Evolutionary conservation across 1,284 basidiomycete genomes (phyloP).

Genomic region (Ganoderma multipileum): DNA sequence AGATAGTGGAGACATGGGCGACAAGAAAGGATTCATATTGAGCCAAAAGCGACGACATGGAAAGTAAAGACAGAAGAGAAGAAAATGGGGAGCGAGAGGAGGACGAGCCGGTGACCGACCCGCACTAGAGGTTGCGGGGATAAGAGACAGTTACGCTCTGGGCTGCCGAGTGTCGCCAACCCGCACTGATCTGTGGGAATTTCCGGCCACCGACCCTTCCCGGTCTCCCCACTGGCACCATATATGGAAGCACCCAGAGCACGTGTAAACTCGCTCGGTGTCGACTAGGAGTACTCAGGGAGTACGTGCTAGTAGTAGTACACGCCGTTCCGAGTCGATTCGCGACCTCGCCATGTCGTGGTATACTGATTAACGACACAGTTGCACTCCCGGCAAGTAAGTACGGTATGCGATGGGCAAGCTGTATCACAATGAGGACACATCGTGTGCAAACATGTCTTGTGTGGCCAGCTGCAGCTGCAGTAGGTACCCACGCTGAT

Average conservation of each 20-base stretch:
- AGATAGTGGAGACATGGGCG: conserved; percentile 85
- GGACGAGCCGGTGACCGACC: conserved; percentile 33
- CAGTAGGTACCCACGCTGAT: conserved; percentile 9
- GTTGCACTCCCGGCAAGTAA: too few species aligned
- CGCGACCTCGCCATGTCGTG: too few species aligned
- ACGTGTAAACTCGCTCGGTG: conserved; percentile 3
- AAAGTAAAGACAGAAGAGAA: conserved; percentile 33
- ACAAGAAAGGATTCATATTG: conserved; percentile 86
- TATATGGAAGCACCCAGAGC: conserved; percentile 6
- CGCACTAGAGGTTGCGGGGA: conserved; percentile 30
- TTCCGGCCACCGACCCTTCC: conserved; percentile 19
- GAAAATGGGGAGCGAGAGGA: conserved; percentile 23
- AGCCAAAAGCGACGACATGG: conserved; percentile 56
- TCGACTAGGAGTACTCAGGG: too few species aligned
- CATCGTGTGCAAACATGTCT: conserved; percentile 28
- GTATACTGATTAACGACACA: too few species aligned
- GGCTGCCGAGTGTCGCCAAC: conserved; percentile 18
- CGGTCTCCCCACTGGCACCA: conserved; percentile 22
- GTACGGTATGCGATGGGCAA: too few species aligned
- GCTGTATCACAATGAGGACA: too few species aligned
- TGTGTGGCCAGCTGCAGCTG: conserved; percentile 6
- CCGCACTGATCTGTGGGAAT: conserved; percentile 20
- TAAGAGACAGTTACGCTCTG: conserved; percentile 19
- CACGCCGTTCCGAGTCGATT: too few species aligned
- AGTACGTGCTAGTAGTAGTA: too few species aligned